Percentiles rank a stretch among this genome's conserved stretches.
phyloP scores from a whole-genome alignment of 768 basidiomycete genomes.

The Glaciozyma martinii region DNA sequence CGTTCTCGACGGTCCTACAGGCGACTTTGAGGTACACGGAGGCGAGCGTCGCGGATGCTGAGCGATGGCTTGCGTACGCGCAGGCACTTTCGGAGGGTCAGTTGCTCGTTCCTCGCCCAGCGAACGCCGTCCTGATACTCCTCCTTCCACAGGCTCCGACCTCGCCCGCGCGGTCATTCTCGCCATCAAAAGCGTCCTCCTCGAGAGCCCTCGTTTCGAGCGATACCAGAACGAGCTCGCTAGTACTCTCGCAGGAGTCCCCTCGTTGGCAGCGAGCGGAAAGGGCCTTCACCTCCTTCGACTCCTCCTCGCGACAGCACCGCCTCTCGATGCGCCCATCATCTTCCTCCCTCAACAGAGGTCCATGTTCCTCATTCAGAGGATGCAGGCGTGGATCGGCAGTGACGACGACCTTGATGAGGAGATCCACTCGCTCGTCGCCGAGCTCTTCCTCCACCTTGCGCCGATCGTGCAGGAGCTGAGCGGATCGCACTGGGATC shows the following conservation, averaged over 20 bases:
- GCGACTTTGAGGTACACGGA: slow-evolving; percentile 51
- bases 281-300: slow-evolving; percentile 63
- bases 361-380: slow-evolving; percentile 76
- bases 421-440: slow-evolving; percentile 8
- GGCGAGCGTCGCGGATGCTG: slow-evolving; percentile 56
- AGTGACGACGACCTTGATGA: slow-evolving; percentile 57
- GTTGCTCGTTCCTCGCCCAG: slow-evolving; percentile 1
- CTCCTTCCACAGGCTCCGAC: slow-evolving; percentile 51
- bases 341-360: slow-evolving; percentile 76
- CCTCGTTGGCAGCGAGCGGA: slow-evolving; percentile 53
- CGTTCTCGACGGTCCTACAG: slow-evolving; percentile 54
- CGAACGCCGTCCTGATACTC: slow-evolving; percentile 1
- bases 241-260: slow-evolving; percentile 62
- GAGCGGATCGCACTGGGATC: slow-evolving; percentile 81
- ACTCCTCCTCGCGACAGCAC: slow-evolving; percentile 62
- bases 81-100: slow-evolving; percentile 43
- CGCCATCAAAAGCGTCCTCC: slow-evolving; percentile 53
- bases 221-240: slow-evolving; percentile 85
- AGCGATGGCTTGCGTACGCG: slow-evolving; percentile 66
- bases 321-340: slow-evolving; percentile 65
- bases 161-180: slow-evolving; percentile 58
- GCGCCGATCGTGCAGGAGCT: slow-evolving; percentile 82
- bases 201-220: slow-evolving; percentile 63
- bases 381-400: slow-evolving; percentile 72
- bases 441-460: slow-evolving; percentile 58